Base-by-base conservation (phyloP, 371 early-diverging fungal species). In the Rhizopus arrhizus region DNA sequence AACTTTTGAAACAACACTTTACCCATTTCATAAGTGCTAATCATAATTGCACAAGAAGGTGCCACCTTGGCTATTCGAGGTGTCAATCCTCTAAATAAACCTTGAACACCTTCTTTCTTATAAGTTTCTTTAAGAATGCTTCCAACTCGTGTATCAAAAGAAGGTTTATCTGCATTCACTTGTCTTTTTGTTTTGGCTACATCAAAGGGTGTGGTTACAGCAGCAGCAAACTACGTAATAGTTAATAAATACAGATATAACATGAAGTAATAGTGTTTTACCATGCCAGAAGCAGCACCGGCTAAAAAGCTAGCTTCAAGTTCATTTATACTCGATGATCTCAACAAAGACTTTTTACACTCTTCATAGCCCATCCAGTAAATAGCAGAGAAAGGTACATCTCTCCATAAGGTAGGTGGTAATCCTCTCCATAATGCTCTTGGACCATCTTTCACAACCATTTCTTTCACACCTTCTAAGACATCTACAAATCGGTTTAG, bases 1-100 rank as follows among this genome's bases (percentile, higher is more conserved):
- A 48, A 48, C 9, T 52, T 12, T 42, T 64, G 64, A 58, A 85
- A 82, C 29, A 83, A 68, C 7, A 63, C 51, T 61, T 91, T 91
- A 9, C 91, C 91, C 55, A 89, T 67, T 72, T 90, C 93, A 59
- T 92, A 92, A 12, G 80, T 80, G 5, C 91, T 89, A 29, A 97
- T 95, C 96, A 97, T 96, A 53, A 97, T 92, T 0, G 95, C 98
- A 72, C 98, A 97, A 8, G 95, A 91, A 13, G 97, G 96, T 15
- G 94, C 95, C 16, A 96, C 90, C 70, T 95, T 96, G 53, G 89
- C 87, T 7, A 96, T 75, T 43, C 98, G 66, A 0, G 96, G 93
- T 0, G 85, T 74, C 4, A 91, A 63, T 1, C 94, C 94, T 47
- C 85, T 69, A 65, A 91, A 93, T 28, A 96, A 71, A 3, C 93